A percentile compares a stretch with the other conserved stretches of the same genome.
These are phyloP conservation scores for Sisymbrium altissimum DNA, from an alignment of 345 rosid species.

Conservation along the genomic window DNA sequence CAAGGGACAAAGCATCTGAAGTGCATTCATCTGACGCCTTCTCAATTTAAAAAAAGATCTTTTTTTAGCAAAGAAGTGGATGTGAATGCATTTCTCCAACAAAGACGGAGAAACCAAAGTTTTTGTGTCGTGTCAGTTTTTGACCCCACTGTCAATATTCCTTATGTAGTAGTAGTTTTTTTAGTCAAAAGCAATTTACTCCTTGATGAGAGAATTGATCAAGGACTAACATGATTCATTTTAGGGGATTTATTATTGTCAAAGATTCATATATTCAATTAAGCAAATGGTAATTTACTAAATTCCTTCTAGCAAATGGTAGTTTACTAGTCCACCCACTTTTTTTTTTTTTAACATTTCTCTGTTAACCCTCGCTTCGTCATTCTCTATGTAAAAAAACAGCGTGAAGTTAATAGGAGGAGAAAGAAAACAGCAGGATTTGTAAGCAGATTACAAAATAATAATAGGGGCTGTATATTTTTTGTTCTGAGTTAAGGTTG, in stretches of 20 bases:
- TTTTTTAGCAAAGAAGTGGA: slow-evolving; percentile 35
- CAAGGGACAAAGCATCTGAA: slow-evolving; percentile 23
- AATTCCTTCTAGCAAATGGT: not conserved
- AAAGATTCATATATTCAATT: not conserved
- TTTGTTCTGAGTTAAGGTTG: no score
- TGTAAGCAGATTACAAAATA: not conserved
- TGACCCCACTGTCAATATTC: slow-evolving; percentile 20
- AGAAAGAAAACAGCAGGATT: not conserved
- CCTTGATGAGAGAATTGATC: not conserved
- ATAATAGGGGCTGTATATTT: not conserved
- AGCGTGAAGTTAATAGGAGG: not conserved
- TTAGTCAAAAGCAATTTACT: not conserved
- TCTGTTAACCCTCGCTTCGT: not conserved
- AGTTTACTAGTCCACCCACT: no score
- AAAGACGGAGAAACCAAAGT: slow-evolving; percentile 64
- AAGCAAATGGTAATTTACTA: not conserved
- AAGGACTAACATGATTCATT: not conserved
- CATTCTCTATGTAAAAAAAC: not conserved
- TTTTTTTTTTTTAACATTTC: not conserved
- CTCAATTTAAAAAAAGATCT: no score
- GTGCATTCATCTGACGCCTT: slow-evolving; percentile 13
- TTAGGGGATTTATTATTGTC: not conserved
- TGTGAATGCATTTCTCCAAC: slow-evolving; percentile 41
- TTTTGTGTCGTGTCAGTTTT: slow-evolving; percentile 28
- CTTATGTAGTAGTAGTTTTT: not conserved